Conservation (phyloP, 23 red algal genomes). For the Agarophyton chilense region DNA sequence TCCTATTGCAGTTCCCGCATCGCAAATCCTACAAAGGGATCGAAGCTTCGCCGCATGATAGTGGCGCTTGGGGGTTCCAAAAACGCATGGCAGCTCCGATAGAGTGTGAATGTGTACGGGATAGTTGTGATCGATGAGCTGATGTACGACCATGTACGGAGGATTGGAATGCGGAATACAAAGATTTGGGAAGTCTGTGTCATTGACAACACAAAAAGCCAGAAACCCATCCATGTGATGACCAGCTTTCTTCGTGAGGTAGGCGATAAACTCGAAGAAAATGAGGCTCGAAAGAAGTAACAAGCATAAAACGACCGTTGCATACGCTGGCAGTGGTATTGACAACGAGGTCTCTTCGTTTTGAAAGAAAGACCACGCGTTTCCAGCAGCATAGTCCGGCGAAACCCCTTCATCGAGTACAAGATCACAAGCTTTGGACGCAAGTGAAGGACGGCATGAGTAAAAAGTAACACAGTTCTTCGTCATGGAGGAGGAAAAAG, state of each 20-base stretch:
- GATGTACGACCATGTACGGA: constrained; percentile 7
- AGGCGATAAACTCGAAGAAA: constrained; percentile 17
- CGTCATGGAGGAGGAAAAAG: neutral
- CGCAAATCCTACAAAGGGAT: constrained; percentile 29
- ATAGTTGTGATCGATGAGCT: constrained; percentile 33
- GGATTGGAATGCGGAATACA: neutral
- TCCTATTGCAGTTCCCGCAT: constrained; percentile 27
- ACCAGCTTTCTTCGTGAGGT: neutral
- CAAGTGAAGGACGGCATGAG: neutral
- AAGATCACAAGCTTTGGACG: neutral
- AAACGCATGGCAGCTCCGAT: constrained; percentile 8
- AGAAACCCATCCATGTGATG: neutral
- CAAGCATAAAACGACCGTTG: neutral
- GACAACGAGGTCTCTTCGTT: neutral
- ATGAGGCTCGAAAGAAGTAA: neutral
- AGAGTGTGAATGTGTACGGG: constrained; percentile 37
- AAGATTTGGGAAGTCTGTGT: neutral
- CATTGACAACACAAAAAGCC: neutral
- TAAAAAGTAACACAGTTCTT: neutral
- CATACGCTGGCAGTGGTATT: neutral
- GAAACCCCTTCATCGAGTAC: neutral
- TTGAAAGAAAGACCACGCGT: neutral
- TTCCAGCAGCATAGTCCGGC: neutral
- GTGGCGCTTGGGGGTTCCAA: neutral
- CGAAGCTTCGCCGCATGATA: neutral